These are phyloP conservation scores for Phytophthora megakarya DNA, from an alignment of 352 stramenopile species.

Conservation along the genomic window DNA sequence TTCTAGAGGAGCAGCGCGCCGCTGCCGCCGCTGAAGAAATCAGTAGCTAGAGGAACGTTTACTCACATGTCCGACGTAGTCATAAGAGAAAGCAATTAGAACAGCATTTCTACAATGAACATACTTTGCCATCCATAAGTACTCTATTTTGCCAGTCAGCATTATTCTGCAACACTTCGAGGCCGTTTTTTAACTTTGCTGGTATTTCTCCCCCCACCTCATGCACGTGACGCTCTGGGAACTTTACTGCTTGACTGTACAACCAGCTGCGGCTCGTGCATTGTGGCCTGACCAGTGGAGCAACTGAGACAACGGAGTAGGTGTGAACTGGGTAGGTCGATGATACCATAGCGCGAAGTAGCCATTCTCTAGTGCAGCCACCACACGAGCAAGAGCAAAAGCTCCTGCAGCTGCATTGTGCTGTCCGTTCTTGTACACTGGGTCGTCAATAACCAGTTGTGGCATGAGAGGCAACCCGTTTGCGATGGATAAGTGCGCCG, in stretches of 20 bases:
- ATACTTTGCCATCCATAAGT: constrained; percentile 20
- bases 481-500: constrained; percentile 43
- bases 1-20: constrained; percentile 63
- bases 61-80: constrained; percentile 8
- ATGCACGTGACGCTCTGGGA: background rate
- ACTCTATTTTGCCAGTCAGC: constrained; percentile 17
- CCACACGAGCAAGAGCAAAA: constrained; percentile 79
- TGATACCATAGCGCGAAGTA: constrained; percentile 84
- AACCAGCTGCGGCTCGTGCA: constrained; percentile 10
- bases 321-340: constrained; percentile 72
- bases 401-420: constrained; percentile 80
- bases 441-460: constrained; percentile 85
- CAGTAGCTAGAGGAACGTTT: constrained; percentile 38
- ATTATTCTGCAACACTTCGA: background rate
- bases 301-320: constrained; percentile 77
- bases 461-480: constrained; percentile 63
- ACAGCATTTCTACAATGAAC: constrained; percentile 16
- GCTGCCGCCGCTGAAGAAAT: constrained; percentile 39
- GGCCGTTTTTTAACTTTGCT: no score
- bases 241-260: constrained; percentile 18
- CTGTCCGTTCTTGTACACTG: constrained; percentile 74
- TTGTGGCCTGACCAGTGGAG: constrained; percentile 79
- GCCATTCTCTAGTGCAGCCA: constrained; percentile 80
- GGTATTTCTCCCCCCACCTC: no score
- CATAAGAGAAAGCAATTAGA: constrained; percentile 16